phyloP scores from a whole-genome alignment of 1,284 basidiomycete species.

The Rhodotorula glutinis region DNA sequence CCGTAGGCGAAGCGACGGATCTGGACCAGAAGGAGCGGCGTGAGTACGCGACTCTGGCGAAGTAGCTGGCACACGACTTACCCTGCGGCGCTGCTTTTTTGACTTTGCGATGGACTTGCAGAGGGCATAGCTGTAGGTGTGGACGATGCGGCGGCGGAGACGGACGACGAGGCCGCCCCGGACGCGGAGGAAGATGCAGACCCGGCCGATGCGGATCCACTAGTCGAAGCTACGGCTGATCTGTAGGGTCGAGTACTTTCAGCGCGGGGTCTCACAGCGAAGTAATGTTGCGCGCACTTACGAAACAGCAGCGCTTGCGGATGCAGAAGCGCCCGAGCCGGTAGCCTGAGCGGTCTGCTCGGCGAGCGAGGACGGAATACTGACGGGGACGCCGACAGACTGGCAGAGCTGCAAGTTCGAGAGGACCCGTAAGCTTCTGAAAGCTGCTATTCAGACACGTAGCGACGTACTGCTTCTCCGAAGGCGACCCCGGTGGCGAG shows the following conservation, averaged over 20 bases:
- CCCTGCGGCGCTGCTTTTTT: neutral
- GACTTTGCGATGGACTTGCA: too few relatives aligned
- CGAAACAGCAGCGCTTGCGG: neutral
- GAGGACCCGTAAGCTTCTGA: too few relatives aligned
- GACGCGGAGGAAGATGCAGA: neutral
- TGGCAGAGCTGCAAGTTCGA: neutral
- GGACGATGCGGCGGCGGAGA: neutral
- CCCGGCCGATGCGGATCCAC: too few relatives aligned
- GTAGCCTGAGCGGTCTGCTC: neutral
- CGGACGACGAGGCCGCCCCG: neutral
- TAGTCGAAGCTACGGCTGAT: too few relatives aligned
- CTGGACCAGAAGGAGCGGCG: neutral
- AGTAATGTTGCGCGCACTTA: too few relatives aligned
- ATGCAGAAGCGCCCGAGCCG: neutral
- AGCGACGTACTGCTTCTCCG: constrained; percentile 17
- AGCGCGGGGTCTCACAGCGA: too few relatives aligned
- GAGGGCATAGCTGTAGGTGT: neutral
- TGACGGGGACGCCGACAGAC: constrained; percentile 9
- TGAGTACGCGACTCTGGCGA: too few relatives aligned
- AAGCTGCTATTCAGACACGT: too few relatives aligned
- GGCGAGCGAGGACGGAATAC: constrained; percentile 7
- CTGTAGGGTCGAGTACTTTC: too few relatives aligned
- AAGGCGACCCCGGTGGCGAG: constrained; percentile 11
- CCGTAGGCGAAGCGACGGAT: neutral
- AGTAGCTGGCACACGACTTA: neutral